These are phyloP conservation scores for Penicillium psychrosexuale DNA, from an alignment of 2,329 filamentous ascomycete species.

Conservation along the genomic window DNA sequence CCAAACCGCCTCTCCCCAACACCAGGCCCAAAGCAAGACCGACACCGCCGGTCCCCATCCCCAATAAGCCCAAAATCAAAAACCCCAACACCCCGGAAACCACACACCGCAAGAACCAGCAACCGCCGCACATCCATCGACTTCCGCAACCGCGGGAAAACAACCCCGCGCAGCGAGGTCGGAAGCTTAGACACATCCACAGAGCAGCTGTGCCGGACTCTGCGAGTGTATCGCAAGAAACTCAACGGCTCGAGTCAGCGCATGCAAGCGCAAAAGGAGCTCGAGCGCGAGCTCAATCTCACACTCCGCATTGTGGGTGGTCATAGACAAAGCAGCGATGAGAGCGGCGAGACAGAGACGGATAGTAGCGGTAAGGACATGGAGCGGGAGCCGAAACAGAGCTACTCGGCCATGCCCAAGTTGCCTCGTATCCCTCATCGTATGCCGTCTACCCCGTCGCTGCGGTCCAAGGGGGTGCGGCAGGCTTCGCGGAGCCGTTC, in stretches of 20 bases:
- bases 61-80: slow-evolving; percentile 38
- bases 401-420: slow-evolving; percentile 23
- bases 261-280: slow-evolving; percentile 51
- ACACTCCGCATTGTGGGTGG: slow-evolving; percentile 36
- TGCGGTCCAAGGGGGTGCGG: slow-evolving; percentile 25
- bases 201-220: slow-evolving; percentile 56
- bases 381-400: slow-evolving; percentile 30
- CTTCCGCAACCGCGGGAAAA: slow-evolving; percentile 48
- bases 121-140: slow-evolving; percentile 51
- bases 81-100: slow-evolving; percentile 26
- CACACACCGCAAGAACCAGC: slow-evolving; percentile 28
- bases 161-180: slow-evolving; percentile 39
- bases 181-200: slow-evolving; percentile 52
- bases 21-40: slow-evolving; percentile 25
- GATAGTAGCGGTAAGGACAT: slow-evolving; percentile 41
- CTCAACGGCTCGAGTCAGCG: slow-evolving; percentile 49
- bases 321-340: slow-evolving; percentile 30
- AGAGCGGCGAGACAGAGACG: slow-evolving; percentile 35
- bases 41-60: slow-evolving; percentile 37
- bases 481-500: slow-evolving; percentile 33
- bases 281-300: slow-evolving; percentile 56
- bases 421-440: slow-evolving; percentile 29
- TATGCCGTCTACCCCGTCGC: slow-evolving; percentile 37
- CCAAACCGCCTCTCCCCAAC: slow-evolving; percentile 34
- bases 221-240: slow-evolving; percentile 59